phyloP scores from a whole-genome alignment of 768 basidiomycete genomes.

The Phylloporus scabripes region DNA sequence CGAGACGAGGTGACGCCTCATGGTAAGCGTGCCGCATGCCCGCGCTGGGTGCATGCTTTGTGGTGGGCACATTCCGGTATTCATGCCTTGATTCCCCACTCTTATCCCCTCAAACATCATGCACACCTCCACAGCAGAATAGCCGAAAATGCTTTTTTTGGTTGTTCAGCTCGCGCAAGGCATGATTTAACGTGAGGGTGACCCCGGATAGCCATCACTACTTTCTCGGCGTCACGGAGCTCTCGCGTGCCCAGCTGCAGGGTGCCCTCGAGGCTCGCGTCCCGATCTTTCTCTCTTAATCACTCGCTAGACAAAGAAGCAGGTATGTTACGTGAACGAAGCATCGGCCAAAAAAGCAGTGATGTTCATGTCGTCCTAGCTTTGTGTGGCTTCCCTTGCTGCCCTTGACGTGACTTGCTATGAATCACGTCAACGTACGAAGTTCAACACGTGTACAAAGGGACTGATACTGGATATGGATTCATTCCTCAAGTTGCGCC shows the following conservation, averaged over 20 bases:
- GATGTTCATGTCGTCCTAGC: not conserved
- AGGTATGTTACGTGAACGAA: constrained; percentile 14
- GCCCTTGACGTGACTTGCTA: not conserved
- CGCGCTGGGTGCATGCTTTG: constrained; percentile 17
- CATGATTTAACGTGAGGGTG: not conserved
- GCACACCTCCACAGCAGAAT: constrained; percentile 4
- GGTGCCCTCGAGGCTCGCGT: constrained; percentile 18
- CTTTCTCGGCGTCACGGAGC: constrained; percentile 18
- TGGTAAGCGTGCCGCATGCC: constrained; percentile 29
- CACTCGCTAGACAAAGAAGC: not conserved
- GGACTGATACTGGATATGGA: constrained; percentile 3
- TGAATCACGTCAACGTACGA: constrained; percentile 11
- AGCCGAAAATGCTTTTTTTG: constrained; percentile 5
- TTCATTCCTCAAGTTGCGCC: constrained; percentile 10
- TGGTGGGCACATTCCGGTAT: constrained; percentile 5
- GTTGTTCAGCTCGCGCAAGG: not conserved
- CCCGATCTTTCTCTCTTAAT: constrained; percentile 7
- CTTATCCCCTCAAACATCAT: constrained; percentile 10
- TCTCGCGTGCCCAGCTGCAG: constrained; percentile 22
- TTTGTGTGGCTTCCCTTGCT: constrained; percentile 1
- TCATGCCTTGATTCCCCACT: constrained; percentile 13
- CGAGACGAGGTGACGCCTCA: constrained; percentile 23
- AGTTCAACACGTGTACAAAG: constrained; percentile 18
- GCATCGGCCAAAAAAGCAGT: not conserved
- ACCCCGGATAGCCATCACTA: constrained; percentile 10